Evolutionary conservation across 2,329 filamentous ascomycete genomes (phyloP).

Genomic region (Whalleya microplaca): DNA sequence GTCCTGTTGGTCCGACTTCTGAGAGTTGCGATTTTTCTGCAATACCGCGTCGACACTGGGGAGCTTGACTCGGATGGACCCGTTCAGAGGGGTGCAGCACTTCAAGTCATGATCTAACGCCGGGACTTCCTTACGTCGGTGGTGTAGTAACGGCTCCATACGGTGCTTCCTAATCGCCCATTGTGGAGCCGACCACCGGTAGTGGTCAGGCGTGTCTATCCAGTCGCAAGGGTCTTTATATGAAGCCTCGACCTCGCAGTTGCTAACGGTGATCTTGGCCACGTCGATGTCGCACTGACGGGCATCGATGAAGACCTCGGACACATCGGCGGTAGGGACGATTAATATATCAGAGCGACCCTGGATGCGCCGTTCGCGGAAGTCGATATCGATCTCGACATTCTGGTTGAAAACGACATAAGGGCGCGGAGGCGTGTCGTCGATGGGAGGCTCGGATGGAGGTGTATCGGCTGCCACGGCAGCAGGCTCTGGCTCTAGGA

Average conservation of each 20-base stretch:
- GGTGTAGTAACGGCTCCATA: slow-evolving; percentile 58
- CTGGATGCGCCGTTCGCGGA: slow-evolving; percentile 72
- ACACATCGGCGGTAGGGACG: slow-evolving; percentile 61
- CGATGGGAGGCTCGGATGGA: slow-evolving; percentile 36
- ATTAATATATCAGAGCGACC: slow-evolving; percentile 84
- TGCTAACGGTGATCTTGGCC: slow-evolving; percentile 56
- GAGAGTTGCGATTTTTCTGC: slow-evolving; percentile 31
- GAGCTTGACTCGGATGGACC: slow-evolving; percentile 50
- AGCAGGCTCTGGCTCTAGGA: slow-evolving; percentile 34
- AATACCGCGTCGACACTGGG: slow-evolving; percentile 42
- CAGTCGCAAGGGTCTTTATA: slow-evolving; percentile 70
- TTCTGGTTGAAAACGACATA: slow-evolving; percentile 77
- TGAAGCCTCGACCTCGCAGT: slow-evolving; percentile 47
- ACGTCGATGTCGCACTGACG: slow-evolving; percentile 64
- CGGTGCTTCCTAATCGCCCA: slow-evolving; percentile 74
- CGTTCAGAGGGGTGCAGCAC: slow-evolving; percentile 60
- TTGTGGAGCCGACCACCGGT: slow-evolving; percentile 71
- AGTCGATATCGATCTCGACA: slow-evolving; percentile 88
- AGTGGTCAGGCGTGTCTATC: slow-evolving; percentile 62
- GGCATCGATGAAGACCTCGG: slow-evolving; percentile 63
- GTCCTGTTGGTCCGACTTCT: slow-evolving; percentile 46
- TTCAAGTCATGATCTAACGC: slow-evolving; percentile 58
- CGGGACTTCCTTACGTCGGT: slow-evolving; percentile 56
- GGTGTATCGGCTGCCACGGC: slow-evolving; percentile 31
- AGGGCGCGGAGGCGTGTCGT: slow-evolving; percentile 39